Percentiles rank a stretch among this genome's conserved stretches.
phyloP scores from a whole-genome alignment of 352 stramenopile genomes.

The Phytophthora cryptogea region DNA sequence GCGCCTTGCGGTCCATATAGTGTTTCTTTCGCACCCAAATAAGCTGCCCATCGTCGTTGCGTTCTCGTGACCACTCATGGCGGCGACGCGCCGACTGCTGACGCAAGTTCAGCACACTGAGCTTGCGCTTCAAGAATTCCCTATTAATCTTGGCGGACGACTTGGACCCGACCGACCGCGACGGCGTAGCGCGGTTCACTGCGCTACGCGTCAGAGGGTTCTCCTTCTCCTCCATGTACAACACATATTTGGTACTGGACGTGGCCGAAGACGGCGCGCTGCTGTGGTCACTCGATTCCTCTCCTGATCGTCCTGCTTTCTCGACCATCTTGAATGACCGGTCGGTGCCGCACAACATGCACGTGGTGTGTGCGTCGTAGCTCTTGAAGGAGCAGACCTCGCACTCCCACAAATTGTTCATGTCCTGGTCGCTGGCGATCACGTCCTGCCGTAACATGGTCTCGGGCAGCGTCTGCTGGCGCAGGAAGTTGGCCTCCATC shows the following conservation, averaged over 20 bases:
- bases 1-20: constrained; percentile 67
- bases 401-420: constrained; percentile 88
- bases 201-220: constrained; percentile 48
- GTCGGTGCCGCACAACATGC: constrained; percentile 90
- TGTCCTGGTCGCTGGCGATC: constrained; percentile 87
- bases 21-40: constrained; percentile 87
- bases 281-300: constrained; percentile 50
- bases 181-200: constrained; percentile 19
- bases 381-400: constrained; percentile 95
- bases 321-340: constrained; percentile 75
- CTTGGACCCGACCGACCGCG: constrained; percentile 23
- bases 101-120: constrained; percentile 76
- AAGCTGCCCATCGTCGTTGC: constrained; percentile 77
- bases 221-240: constrained; percentile 70
- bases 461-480: constrained; percentile 73
- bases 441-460: constrained; percentile 88
- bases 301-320: constrained; percentile 33
- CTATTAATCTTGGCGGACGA: constrained; percentile 53
- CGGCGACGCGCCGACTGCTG: constrained; percentile 85
- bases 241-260: constrained; percentile 62
- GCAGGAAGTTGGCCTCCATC: constrained; percentile 74
- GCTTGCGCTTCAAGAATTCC: constrained; percentile 76
- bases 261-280: constrained; percentile 41
- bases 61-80: constrained; percentile 82
- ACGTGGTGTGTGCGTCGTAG: constrained; percentile 85